phyloP scores from a whole-genome alignment of 2,329 filamentous ascomycete species.

The Penicillium olsonii region DNA sequence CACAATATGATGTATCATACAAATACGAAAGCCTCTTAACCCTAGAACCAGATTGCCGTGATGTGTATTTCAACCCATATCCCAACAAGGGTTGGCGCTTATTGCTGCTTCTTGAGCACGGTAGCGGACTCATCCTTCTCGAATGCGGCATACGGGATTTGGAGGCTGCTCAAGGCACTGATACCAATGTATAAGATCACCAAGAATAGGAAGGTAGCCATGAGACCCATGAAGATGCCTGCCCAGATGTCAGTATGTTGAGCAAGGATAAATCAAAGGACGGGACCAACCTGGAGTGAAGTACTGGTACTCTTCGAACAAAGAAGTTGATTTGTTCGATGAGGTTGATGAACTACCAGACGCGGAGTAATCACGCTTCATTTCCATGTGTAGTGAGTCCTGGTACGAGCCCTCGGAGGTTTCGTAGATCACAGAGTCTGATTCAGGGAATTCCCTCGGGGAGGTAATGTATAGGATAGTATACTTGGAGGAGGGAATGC shows the following conservation, averaged over 20 bases:
- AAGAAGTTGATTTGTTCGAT: slow-evolving; percentile 42
- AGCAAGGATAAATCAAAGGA: neutral
- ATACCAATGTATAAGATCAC: slow-evolving; percentile 78
- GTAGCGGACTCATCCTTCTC: slow-evolving; percentile 93
- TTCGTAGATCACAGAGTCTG: slow-evolving; percentile 57
- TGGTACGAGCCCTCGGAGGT: slow-evolving; percentile 57
- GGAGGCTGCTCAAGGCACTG: slow-evolving; percentile 72
- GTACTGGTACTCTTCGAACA: slow-evolving; percentile 92
- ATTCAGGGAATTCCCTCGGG: slow-evolving; percentile 45
- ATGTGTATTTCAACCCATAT: slow-evolving; percentile 6
- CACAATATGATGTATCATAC: slow-evolving; percentile 25
- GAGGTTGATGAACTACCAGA: slow-evolving; percentile 28
- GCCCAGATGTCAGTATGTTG: slow-evolving; percentile 12
- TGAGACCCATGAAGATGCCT: slow-evolving; percentile 88
- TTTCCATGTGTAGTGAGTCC: slow-evolving; percentile 66
- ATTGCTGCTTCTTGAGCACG: slow-evolving; percentile 79
- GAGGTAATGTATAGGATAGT: slow-evolving; percentile 76
- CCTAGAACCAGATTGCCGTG: slow-evolving; percentile 13
- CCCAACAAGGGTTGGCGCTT: slow-evolving; percentile 14
- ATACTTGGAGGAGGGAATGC: slow-evolving; percentile 59
- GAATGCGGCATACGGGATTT: slow-evolving; percentile 92
- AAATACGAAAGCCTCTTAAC: slow-evolving; percentile 14
- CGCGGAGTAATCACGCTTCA: slow-evolving; percentile 65
- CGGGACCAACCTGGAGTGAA: slow-evolving; percentile 73
- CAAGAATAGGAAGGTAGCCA: slow-evolving; percentile 70